Percentiles rank a stretch among this genome's conserved stretches.
Evolutionary conservation across 75 land plant genomes (phyloP).

Genomic region (Cryptomeria japonica): DNA sequence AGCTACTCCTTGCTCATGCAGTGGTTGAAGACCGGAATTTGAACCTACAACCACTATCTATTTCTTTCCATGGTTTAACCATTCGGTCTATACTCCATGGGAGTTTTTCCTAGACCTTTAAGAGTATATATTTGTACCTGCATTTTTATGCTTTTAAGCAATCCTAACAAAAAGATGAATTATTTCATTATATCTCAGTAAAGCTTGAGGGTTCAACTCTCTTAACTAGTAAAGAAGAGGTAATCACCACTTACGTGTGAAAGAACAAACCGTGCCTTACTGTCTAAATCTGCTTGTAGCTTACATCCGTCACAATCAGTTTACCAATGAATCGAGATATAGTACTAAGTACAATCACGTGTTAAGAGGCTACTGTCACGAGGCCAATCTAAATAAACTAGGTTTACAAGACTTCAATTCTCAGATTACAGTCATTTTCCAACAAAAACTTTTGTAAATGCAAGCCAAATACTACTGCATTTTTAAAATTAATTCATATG

Average conservation of each 20-base stretch:
- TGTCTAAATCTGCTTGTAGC: neutral
- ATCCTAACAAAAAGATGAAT: neutral
- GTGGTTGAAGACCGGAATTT: too few relatives aligned
- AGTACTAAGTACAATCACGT: neutral
- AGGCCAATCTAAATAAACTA: neutral
- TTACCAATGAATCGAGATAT: neutral
- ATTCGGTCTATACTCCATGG: too few relatives aligned
- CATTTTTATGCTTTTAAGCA: neutral
- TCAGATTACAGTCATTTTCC: neutral
- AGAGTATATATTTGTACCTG: neutral
- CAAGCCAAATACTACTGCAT: neutral
- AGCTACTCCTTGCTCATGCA: too few relatives aligned
- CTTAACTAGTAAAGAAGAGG: neutral
- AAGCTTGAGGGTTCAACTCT: neutral
- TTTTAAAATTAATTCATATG: neutral
- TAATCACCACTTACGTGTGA: neutral
- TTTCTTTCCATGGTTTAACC: too few relatives aligned
- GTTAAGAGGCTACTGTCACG: neutral
- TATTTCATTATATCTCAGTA: neutral
- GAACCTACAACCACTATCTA: too few relatives aligned
- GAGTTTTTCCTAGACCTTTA: neutral
- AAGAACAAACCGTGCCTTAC: neutral
- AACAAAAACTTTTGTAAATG: neutral
- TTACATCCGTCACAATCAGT: neutral
- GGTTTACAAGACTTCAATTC: neutral